Evolutionary conservation across 345 rosid species (phyloP), one percentile per base, ranked within the genome.

Genomic region (Aethionema arabicum): DNA sequence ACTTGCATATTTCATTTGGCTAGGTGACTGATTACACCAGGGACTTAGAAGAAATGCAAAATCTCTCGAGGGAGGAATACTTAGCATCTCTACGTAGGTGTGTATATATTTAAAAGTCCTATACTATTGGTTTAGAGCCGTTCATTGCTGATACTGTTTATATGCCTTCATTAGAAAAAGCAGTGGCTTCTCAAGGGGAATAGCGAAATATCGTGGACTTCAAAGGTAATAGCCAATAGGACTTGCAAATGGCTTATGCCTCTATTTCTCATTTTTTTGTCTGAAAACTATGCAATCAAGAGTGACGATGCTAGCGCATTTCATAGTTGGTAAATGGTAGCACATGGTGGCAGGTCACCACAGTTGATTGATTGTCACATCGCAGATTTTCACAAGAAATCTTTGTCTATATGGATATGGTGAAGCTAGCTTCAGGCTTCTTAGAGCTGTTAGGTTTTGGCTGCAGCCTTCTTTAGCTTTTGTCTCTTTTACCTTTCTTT

Each of bases 21-120:
- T 50, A 93, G 99, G 97, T 93, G 67, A 82, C 86, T 44, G 99
- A 93, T 72, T 93, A 93, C 68, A 64, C 80, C 7, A 85, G 99
- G 78, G 99, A 93, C 79, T 90, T 90, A 72, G 97, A 93, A 44
- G 99, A 93, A 78, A 93, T 93, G 99, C 96, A 90, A 76, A 90
- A 76, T 75, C 78, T 93, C 64, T 85, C 97, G 3, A 85, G 99
- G 66, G 97, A 93, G 72, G 97, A 93, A 54, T 93, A 90, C 66
- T 88, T 93, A 46, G 99, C 93, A 56, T 87, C 99, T 68, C 88
- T 93, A 52, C 83, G 97, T 50, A 85, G 99, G 99, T 87, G 55
- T 31, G 61, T 61, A 68, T 69, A 63, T 49, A 52, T 47, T 49
- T 47, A 43, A 29, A 61, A 66, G 65, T 66, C 13, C 6, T 31